Percentiles rank a stretch among this genome's conserved stretches.
phyloP scores from a whole-genome alignment of 768 basidiomycete species.

The Agrocybe praecox region DNA sequence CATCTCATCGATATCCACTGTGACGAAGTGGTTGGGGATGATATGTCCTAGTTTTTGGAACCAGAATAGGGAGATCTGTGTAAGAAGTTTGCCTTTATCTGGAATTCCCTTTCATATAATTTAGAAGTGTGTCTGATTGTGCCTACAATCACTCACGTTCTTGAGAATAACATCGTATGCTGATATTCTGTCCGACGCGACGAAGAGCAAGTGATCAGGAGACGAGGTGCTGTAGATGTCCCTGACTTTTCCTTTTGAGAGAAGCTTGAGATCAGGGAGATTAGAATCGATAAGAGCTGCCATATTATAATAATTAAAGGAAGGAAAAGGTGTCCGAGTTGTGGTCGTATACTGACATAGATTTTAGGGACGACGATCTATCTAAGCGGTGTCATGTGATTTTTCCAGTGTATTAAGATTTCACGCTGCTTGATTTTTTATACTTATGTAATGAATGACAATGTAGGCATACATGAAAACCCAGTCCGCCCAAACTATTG shows the following conservation, averaged over 20 bases:
- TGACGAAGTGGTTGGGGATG: constrained; percentile 90
- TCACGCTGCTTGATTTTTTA: no score
- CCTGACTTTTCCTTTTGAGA: constrained; percentile 94
- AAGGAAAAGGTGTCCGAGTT: not conserved
- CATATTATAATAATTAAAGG: constrained; percentile 1
- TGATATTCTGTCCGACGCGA: constrained; percentile 94
- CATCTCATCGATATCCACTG: constrained; percentile 78
- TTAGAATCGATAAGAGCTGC: constrained; percentile 54
- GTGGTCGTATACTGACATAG: not conserved
- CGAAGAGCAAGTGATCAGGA: constrained; percentile 79
- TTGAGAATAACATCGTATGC: constrained; percentile 95
- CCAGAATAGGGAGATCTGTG: constrained; percentile 93
- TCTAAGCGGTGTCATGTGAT: not conserved
- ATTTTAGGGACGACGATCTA: not conserved
- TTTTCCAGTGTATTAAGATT: no score
- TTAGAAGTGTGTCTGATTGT: no score
- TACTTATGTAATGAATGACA: no score
- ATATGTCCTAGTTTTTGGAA: constrained; percentile 80
- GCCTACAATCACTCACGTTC: constrained; percentile 62
- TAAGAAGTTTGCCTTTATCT: constrained; percentile 88
- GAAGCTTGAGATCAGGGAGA: constrained; percentile 61
- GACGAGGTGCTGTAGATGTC: constrained; percentile 87
- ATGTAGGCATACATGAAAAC: no score
- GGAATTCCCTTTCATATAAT: constrained; percentile 83
- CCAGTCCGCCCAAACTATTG: no score